A percentile compares a stretch with the other conserved stretches of the same genome.
Evolutionary conservation across 108 stramenopile genomes (phyloP).

Genomic region (Heterococcus sp.): DNA sequence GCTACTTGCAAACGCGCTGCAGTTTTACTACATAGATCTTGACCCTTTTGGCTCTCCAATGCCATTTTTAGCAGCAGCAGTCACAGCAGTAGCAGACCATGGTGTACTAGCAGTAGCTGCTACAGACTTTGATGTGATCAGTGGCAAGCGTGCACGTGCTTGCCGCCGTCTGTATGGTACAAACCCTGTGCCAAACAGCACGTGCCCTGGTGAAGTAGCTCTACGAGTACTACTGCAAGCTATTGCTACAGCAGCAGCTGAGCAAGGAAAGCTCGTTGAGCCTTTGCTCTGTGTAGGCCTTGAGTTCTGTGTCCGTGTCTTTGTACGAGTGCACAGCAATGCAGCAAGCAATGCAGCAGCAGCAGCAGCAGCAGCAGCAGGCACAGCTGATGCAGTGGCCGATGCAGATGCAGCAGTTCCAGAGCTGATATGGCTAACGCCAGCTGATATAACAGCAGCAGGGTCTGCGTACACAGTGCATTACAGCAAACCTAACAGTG

Average conservation of each 20-base stretch:
- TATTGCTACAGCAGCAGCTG: neutral
- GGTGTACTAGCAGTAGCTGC: constrained; percentile 29
- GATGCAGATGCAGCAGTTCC: neutral
- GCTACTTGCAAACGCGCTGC: neutral
- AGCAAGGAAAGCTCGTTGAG: neutral
- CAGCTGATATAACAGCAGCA: neutral
- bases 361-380: neutral
- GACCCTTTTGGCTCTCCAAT: constrained; percentile 31
- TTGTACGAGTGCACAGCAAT: neutral
- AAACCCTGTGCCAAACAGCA: no score
- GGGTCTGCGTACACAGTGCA: no score
- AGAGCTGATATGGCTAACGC: neutral
- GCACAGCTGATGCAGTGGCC: neutral
- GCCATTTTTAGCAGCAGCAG: constrained; percentile 15
- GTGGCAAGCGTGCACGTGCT: neutral
- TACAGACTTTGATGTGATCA: constrained; percentile 10
- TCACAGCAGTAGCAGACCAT: constrained; percentile 3
- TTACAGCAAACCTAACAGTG: no score
- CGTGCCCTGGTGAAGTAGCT: neutral
- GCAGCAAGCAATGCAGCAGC: neutral
- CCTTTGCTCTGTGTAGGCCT: neutral
- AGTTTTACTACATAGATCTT: constrained; percentile 21
- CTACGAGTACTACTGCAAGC: neutral
- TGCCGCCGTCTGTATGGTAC: neutral
- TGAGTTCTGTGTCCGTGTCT: neutral